A percentile compares a stretch with the other conserved stretches of the same genome.
phyloP scores from a whole-genome alignment of 106 monocot genomes.

The Dactylorhiza incarnata region DNA sequence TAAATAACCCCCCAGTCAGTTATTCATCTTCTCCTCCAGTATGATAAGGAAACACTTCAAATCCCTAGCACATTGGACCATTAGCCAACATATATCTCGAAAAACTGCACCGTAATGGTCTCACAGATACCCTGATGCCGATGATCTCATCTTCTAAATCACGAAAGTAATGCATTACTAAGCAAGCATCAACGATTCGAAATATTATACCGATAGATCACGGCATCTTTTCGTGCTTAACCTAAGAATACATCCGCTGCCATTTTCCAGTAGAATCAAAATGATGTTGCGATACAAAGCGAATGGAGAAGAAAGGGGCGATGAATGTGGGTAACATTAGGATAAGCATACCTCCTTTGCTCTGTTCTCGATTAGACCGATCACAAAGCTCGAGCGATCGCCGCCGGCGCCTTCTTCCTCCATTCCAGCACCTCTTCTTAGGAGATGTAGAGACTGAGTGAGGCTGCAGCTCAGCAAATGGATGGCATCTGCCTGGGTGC shows the following conservation, averaged over 20 bases:
- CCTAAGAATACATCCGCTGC: background rate
- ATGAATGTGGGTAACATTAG: background rate
- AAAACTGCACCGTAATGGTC: background rate
- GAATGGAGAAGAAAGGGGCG: background rate
- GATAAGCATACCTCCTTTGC: constrained; percentile 65
- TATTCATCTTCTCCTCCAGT: background rate
- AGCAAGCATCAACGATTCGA: background rate
- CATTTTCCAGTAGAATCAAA: background rate
- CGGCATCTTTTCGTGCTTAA: background rate
- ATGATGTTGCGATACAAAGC: background rate
- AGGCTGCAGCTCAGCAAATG: background rate
- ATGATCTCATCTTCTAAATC: background rate
- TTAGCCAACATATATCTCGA: background rate
- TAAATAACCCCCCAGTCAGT: background rate
- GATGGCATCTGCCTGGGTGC: background rate
- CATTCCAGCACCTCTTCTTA: background rate
- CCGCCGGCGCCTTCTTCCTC: constrained; percentile 43
- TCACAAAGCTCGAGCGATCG: constrained; percentile 59
- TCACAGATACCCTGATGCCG: background rate
- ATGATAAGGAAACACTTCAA: background rate
- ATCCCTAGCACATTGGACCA: background rate
- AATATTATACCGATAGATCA: background rate
- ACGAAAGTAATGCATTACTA: background rate
- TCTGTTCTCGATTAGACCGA: constrained; percentile 90
- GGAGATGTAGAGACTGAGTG: background rate